Conservation (phyloP, 345 rosid genomes). For the Citrus medica region DNA sequence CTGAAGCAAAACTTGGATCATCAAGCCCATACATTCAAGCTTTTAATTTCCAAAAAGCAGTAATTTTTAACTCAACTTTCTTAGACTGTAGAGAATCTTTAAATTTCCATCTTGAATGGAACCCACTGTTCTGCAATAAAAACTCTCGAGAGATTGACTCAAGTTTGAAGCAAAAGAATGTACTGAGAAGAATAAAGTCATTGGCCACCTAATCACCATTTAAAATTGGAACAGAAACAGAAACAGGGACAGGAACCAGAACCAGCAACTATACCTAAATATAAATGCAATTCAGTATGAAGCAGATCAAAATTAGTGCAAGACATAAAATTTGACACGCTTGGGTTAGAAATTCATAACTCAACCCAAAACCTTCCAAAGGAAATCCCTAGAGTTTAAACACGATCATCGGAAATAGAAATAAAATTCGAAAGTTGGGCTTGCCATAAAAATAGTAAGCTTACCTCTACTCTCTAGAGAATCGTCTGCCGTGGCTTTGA, state of each 20-base stretch:
- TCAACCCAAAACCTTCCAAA: conserved; percentile 1
- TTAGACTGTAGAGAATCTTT: no score
- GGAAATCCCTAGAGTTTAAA: conserved; percentile 6
- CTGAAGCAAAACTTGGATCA: not conserved
- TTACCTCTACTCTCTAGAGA: not conserved
- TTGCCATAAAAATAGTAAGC: not conserved
- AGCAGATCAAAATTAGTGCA: no score
- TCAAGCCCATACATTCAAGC: not conserved
- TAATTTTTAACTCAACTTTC: no score
- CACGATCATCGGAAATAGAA: not conserved
- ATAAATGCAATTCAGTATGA: no score
- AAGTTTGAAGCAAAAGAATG: not conserved
- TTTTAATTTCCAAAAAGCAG: not conserved
- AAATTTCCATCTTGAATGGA: not conserved
- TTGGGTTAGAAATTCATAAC: not conserved
- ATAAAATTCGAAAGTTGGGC: not conserved
- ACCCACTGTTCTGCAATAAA: not conserved
- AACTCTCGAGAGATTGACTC: not conserved
- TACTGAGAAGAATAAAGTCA: no score
- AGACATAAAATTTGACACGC: not conserved
- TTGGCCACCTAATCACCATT: no score
- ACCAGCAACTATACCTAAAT: no score
- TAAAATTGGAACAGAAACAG: no score
- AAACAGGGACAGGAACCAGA: no score
- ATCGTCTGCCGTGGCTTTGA: not conserved